Conservation (phyloP, 2,329 filamentous ascomycete species). For the Diaporthe sp. region DNA sequence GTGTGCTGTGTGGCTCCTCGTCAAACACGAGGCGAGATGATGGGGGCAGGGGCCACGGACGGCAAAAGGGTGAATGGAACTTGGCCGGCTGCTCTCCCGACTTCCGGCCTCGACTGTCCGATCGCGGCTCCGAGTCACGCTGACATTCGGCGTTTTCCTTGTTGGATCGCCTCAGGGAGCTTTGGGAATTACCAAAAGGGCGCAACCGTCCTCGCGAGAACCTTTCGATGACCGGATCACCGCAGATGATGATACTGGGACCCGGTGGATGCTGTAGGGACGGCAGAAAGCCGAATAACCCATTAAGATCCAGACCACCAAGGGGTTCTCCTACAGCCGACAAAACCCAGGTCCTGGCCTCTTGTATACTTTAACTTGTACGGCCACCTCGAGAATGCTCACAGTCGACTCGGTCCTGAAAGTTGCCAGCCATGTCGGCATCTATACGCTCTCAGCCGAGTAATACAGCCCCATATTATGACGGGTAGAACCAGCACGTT, state of each 20-base stretch:
- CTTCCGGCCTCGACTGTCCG: conserved; percentile 22
- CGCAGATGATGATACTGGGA: neutral
- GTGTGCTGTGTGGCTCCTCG: neutral
- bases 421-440: neutral
- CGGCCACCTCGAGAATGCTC: neutral
- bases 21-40: conserved; percentile 7
- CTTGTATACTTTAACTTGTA: neutral
- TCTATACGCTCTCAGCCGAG: neutral
- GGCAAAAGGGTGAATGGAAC: neutral
- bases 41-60: neutral
- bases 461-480: neutral
- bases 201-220: neutral
- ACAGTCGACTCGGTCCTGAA: neutral
- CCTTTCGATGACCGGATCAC: conserved; percentile 8
- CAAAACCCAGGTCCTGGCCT: neutral
- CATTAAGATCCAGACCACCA: neutral
- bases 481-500: neutral
- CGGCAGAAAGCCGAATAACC: conserved; percentile 4
- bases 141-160: conserved; percentile 22
- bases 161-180: neutral
- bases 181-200: conserved; percentile 2
- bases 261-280: neutral
- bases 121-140: conserved; percentile 28
- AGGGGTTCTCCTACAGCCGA: neutral
- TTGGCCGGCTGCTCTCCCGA: conserved; percentile 20